A percentile compares a stretch with the other conserved stretches of the same genome.
Conservation (phyloP, 768 basidiomycete genomes). For the Omphalotus guepiniiformis region DNA sequence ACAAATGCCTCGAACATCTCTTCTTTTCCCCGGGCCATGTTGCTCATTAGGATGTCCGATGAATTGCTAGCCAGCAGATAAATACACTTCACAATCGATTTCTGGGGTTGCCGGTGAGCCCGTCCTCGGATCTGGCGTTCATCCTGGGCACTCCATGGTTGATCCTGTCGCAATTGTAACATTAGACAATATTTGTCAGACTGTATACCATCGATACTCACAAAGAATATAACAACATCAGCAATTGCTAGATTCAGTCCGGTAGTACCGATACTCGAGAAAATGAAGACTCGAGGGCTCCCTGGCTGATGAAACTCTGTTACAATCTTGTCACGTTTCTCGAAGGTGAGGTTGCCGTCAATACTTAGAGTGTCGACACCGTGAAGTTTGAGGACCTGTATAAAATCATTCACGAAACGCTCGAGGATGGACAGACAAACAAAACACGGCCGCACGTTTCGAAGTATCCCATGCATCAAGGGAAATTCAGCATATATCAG, state of each 20-base stretch:
- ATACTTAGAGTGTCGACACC: conserved; percentile 6
- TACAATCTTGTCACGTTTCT: conserved; percentile 11
- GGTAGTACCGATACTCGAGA: conserved; percentile 19
- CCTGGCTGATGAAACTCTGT: conserved; percentile 11
- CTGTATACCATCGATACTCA: conserved; percentile 13
- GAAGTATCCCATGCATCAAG: conserved; percentile 14
- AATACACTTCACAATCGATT: conserved; percentile 9
- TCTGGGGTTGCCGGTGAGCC: conserved; percentile 13
- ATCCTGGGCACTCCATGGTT: conserved; percentile 17
- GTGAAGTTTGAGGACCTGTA: not conserved
- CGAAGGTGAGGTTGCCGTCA: conserved; percentile 12
- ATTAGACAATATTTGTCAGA: too few species aligned
- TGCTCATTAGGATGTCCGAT: conserved; percentile 12
- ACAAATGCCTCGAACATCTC: conserved; percentile 15
- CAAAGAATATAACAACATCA: conserved; percentile 18
- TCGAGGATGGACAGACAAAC: not conserved
- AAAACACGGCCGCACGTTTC: conserved; percentile 12
- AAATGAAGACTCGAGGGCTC: conserved; percentile 13
- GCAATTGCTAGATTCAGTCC: conserved; percentile 22
- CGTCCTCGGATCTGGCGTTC: conserved; percentile 13
- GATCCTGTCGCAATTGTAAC: conserved; percentile 9
- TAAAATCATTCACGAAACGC: not conserved
- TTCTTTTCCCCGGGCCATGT: conserved; percentile 11
- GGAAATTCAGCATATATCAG: conserved; percentile 17
- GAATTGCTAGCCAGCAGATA: conserved; percentile 13